Base-by-base conservation (phyloP, 2,329 filamentous ascomycete genomes). In the Fonsecaea monophora region DNA sequence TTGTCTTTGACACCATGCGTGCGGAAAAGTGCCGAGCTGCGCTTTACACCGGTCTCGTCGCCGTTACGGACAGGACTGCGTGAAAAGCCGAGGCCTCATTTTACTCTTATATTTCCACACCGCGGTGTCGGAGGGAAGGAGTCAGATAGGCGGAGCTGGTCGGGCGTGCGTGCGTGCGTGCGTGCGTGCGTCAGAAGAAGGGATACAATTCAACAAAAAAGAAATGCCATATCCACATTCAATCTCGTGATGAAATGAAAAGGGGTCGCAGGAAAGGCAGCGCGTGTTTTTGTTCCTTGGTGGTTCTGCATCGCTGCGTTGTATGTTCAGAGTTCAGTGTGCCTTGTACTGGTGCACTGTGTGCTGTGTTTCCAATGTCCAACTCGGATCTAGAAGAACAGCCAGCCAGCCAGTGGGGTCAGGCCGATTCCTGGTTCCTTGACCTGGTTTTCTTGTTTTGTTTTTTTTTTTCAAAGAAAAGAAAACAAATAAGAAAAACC, bases 361-460 rank as follows among this genome's bases (percentile, higher is more conserved):
- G 42, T 48, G 18, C 18, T 21, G 42, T 48, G 42, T 48, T 48
- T 48, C 42, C 42, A 8, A 18, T 48, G 42, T 48, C 18, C n/a
- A 48, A 15, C 42, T 9, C 7, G n/a, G 10, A 50, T 12, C 45
- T 13, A 21, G 21, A 25, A 50, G 12, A 45, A 45, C 40, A 18
- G 38, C 38, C 38, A 45, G 40, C 10, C n/a, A 48, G 42, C n/a
- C 30, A 32, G 30, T 4, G 34, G 4, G n/a, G 12, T 60, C 37
- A 60, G 62, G 62, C 62, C 62, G 56, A 65, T 60, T 65, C 62
- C 62, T 68, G 65, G 45, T 15, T 2, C 7, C 38, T 18, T 8
- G 34, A 32, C 30, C 53, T 45, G 34, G 18, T 48, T 61, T 58
- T n/a, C 18, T 18, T n/a, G 18, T 55, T 32, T 55, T 32, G 30